phyloP scores from a whole-genome alignment of 768 basidiomycete species.

The Mycena galopus region DNA sequence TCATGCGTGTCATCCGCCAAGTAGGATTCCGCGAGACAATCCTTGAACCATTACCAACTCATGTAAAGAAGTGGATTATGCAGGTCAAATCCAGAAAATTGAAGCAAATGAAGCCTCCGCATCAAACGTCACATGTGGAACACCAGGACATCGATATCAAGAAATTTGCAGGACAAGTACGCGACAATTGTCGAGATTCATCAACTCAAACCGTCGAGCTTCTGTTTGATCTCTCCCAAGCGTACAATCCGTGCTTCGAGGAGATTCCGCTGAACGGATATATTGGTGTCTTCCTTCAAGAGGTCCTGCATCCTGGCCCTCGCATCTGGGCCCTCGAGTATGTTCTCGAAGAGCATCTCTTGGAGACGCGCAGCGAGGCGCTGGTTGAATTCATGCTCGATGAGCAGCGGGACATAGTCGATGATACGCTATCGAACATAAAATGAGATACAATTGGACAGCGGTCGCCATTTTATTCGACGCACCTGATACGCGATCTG shows the following conservation, averaged over 20 bases:
- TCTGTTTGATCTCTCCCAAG: constrained; percentile 25
- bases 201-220: constrained; percentile 23
- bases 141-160: too few relatives aligned
- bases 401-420: constrained; percentile 59
- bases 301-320: constrained; percentile 27
- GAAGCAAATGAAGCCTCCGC: too few relatives aligned
- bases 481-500: constrained; percentile 59
- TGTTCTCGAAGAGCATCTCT: constrained; percentile 42
- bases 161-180: too few relatives aligned
- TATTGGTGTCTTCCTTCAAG: constrained; percentile 9
- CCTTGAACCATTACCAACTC: too few relatives aligned
- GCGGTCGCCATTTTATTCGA: constrained; percentile 15
- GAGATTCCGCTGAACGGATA: neutral
- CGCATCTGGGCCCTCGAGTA: constrained; percentile 22
- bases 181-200: too few relatives aligned
- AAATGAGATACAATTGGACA: neutral
- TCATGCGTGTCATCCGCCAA: too few relatives aligned
- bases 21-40: too few relatives aligned
- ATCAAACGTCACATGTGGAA: too few relatives aligned
- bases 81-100: too few relatives aligned
- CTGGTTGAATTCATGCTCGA: constrained; percentile 56
- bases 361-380: constrained; percentile 50
- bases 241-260: constrained; percentile 10
- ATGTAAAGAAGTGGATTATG: too few relatives aligned
- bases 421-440: constrained; percentile 55